A percentile compares a stretch with the other conserved stretches of the same genome.
Conservation (phyloP, 2,329 filamentous ascomycete genomes). For the Zasmidium angulare region DNA sequence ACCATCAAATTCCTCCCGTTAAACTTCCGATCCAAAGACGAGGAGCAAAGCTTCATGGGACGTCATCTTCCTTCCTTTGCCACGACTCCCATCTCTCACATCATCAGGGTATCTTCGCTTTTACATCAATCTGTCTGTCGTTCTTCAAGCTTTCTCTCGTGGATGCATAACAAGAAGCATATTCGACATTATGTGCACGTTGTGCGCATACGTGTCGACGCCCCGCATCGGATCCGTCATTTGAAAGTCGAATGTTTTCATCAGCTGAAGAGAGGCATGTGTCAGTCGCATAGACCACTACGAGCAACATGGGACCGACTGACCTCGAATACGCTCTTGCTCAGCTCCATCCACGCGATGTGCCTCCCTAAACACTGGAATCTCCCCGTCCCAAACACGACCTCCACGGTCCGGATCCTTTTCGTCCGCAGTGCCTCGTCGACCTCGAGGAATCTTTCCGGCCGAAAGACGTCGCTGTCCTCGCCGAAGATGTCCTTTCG, state of each 20-base stretch:
- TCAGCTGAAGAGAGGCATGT: slow-evolving; percentile 16
- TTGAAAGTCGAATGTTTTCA: slow-evolving; percentile 21
- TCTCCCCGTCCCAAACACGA: slow-evolving; percentile 49
- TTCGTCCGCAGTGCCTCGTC: slow-evolving; percentile 34
- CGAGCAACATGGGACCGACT: slow-evolving; percentile 7
- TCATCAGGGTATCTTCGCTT: background rate
- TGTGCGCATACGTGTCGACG: slow-evolving; percentile 16
- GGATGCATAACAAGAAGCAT: slow-evolving; percentile 17
- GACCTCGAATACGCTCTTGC: slow-evolving; percentile 53
- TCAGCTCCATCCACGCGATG: slow-evolving; percentile 51
- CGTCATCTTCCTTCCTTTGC: no score
- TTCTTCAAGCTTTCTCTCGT: background rate
- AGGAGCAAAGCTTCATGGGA: no score
- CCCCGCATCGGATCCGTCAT: slow-evolving; percentile 22
- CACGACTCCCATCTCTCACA: no score
- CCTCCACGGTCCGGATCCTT: slow-evolving; percentile 44
- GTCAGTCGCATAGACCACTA: background rate
- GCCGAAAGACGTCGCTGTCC: slow-evolving; percentile 35
- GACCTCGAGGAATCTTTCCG: slow-evolving; percentile 40
- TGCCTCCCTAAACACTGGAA: slow-evolving; percentile 50
- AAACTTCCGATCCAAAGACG: no score
- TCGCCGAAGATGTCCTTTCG: slow-evolving; percentile 36
- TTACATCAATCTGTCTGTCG: background rate
- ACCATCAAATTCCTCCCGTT: no score
- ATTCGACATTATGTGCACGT: slow-evolving; percentile 20